Conservation (phyloP, 2,329 filamentous ascomycete genomes). For the Pseudogymnoascus sp. region DNA sequence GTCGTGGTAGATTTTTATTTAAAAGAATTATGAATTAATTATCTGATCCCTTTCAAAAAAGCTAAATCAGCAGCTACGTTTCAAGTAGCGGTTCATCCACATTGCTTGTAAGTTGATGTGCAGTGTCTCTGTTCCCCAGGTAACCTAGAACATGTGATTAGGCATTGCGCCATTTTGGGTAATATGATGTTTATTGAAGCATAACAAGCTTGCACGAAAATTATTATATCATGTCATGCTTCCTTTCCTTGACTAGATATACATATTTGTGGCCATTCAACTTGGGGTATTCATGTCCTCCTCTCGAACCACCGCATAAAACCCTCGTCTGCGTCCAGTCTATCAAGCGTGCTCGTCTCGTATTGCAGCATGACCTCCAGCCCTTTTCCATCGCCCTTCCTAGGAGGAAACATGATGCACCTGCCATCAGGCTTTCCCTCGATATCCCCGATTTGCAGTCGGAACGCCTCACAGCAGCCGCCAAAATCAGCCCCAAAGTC, state of each 20-base stretch:
- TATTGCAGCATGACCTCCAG: conserved; percentile 7
- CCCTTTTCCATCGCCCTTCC: background rate
- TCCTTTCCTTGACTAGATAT: background rate
- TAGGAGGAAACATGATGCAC: conserved; percentile 5
- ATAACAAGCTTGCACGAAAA: background rate
- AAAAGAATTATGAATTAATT: background rate
- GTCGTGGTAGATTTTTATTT: background rate
- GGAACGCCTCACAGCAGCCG: background rate
- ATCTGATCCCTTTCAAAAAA: background rate
- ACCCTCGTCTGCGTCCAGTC: background rate
- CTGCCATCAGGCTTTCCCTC: conserved; percentile 9
- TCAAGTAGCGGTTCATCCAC: background rate
- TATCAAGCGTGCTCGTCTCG: background rate
- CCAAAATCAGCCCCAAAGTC: background rate
- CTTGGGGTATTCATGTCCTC: background rate
- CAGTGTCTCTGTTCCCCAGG: background rate
- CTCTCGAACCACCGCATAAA: conserved; percentile 2
- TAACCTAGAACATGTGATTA: background rate
- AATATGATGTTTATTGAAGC: background rate
- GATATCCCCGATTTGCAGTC: conserved; percentile 2
- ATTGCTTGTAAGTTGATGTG: background rate
- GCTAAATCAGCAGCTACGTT: background rate
- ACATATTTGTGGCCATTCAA: background rate
- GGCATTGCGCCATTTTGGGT: background rate
- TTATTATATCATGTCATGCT: background rate